Percentiles rank a stretch among this genome's conserved stretches.
Conservation (phyloP, 202 grass and related monocot species). For the Carex sylvatica region DNA sequence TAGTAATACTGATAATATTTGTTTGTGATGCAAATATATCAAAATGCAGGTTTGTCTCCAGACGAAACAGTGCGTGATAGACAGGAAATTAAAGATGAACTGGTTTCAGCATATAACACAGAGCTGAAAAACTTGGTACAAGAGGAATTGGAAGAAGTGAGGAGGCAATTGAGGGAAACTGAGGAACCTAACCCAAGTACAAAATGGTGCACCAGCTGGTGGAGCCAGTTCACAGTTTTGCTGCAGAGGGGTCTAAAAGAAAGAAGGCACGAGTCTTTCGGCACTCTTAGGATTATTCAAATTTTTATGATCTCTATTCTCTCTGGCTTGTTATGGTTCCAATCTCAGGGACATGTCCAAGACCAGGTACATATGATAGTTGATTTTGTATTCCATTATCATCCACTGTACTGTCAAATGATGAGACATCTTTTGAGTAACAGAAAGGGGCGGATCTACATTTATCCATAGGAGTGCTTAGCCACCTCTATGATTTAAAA, state of each 20-base stretch:
- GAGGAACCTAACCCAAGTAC: constrained; percentile 10
- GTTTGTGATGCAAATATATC: neutral
- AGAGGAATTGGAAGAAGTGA: constrained; percentile 14
- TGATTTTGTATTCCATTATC: neutral
- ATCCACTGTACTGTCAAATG: neutral
- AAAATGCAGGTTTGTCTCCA: constrained; percentile 21
- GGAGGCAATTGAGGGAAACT: constrained; percentile 21
- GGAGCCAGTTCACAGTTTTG: constrained; percentile 42
- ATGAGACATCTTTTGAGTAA: neutral
- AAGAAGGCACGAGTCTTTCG: constrained; percentile 43
- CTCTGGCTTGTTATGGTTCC: constrained; percentile 33
- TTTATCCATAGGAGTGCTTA: too few relatives aligned
- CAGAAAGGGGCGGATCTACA: too few relatives aligned
- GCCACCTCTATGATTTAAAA: too few relatives aligned
- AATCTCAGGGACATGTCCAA: constrained; percentile 34
- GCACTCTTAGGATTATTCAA: constrained; percentile 27
- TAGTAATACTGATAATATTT: neutral
- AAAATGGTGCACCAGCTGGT: constrained; percentile 42
- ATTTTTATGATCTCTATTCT: constrained; percentile 24
- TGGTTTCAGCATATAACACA: constrained; percentile 24
- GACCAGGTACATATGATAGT: constrained; percentile 34
- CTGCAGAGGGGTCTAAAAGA: constrained; percentile 42
- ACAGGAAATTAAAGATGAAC: constrained; percentile 20
- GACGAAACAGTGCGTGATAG: constrained; percentile 16
- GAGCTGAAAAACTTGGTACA: constrained; percentile 6